Conservation (phyloP, 345 rosid genomes). For the Citrus trifoliata region DNA sequence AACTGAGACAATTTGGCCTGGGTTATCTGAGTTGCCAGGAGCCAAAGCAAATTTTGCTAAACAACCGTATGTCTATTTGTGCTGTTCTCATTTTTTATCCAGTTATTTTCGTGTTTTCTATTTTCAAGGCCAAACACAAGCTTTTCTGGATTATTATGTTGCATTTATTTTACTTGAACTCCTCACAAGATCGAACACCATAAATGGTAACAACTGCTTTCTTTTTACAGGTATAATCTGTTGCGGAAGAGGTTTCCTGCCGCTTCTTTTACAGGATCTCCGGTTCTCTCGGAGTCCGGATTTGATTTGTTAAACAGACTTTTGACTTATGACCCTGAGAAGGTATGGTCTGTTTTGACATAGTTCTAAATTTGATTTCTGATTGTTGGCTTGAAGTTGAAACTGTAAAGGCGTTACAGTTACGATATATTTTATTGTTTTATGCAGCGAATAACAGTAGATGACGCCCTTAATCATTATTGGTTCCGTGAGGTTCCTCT, state of each 20-base stretch:
- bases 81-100: not conserved
- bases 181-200: not conserved
- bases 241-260: constrained; percentile 84
- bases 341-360: constrained; percentile 28
- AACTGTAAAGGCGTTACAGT: not conserved
- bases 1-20: constrained; percentile 65
- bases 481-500: constrained; percentile 86
- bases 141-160: not conserved
- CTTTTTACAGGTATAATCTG: constrained; percentile 52
- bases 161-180: not conserved
- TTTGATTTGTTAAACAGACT: constrained; percentile 72
- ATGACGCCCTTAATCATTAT: constrained; percentile 68
- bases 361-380: not conserved
- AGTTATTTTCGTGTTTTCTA: not conserved
- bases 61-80: constrained; percentile 39
- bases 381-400: not conserved
- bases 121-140: not conserved
- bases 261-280: constrained; percentile 63
- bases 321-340: constrained; percentile 68
- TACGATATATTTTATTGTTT: constrained; percentile 5
- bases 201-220: constrained; percentile 1
- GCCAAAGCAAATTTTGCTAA: constrained; percentile 61
- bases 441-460: constrained; percentile 76
- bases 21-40: constrained; percentile 60
- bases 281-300: constrained; percentile 76